These are phyloP conservation scores for Pseudogymnoascus pannorum DNA, from an alignment of 2,329 filamentous ascomycete genomes.

Conservation along the genomic window DNA sequence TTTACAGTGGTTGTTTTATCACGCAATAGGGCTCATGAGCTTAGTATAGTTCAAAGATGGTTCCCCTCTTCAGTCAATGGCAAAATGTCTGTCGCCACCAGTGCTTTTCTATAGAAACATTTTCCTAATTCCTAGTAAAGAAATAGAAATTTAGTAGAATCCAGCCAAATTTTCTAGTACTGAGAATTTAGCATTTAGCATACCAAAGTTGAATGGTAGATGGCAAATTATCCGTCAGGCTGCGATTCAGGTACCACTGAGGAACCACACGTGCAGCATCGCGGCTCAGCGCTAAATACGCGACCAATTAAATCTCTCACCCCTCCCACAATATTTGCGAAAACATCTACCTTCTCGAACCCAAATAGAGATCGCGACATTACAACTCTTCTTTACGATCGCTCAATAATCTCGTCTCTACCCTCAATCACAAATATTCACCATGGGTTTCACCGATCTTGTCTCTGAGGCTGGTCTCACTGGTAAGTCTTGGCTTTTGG, in stretches of 20 bases:
- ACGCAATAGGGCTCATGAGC: background rate
- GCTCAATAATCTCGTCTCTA: slow-evolving; percentile 8
- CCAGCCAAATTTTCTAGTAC: background rate
- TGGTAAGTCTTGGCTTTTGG: slow-evolving; percentile 34
- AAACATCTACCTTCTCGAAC: background rate
- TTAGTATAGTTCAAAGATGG: background rate
- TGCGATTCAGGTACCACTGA: slow-evolving; percentile 8
- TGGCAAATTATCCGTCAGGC: slow-evolving; percentile 5
- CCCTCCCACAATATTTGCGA: slow-evolving; percentile 8
- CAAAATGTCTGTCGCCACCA: background rate
- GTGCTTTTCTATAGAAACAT: background rate
- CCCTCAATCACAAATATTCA: slow-evolving; percentile 13
- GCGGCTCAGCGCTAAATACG: slow-evolving; percentile 6
- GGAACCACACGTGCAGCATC: background rate
- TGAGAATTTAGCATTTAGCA: background rate
- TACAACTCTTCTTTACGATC: slow-evolving; percentile 1
- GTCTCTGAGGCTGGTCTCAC: slow-evolving; percentile 57
- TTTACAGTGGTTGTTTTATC: background rate
- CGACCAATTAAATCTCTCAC: slow-evolving; percentile 10
- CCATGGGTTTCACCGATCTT: slow-evolving; percentile 65
- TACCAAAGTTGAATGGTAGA: background rate
- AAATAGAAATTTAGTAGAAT: background rate
- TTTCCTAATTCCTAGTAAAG: background rate
- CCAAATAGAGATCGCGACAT: slow-evolving; percentile 9
- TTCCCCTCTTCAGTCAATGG: background rate